A percentile compares a stretch with the other conserved stretches of the same genome.
phyloP scores from a whole-genome alignment of 2,329 filamentous ascomycete genomes.

The Claviceps digitariae region DNA sequence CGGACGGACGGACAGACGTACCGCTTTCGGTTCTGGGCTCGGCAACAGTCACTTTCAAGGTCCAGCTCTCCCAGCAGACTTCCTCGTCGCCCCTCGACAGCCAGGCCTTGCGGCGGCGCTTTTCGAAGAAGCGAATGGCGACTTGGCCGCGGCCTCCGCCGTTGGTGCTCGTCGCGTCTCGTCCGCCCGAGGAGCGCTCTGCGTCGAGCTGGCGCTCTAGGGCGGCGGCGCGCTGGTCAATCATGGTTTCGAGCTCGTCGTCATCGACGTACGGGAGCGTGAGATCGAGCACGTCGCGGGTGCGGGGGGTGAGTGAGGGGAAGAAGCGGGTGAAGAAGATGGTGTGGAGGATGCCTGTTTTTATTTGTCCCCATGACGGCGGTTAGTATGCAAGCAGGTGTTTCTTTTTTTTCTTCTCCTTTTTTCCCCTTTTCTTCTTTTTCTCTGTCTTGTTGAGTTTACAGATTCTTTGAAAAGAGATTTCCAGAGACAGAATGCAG shows the following conservation, averaged over 20 bases:
- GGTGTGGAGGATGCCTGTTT: slow-evolving; percentile 77
- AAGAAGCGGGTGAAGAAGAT: slow-evolving; percentile 99
- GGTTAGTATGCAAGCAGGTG: neutral
- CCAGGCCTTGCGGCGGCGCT: slow-evolving; percentile 69
- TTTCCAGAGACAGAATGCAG: neutral
- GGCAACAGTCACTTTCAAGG: slow-evolving; percentile 81
- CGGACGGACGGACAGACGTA: slow-evolving; percentile 32
- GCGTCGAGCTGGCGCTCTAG: slow-evolving; percentile 66
- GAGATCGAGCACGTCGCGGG: slow-evolving; percentile 80
- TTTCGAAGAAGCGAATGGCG: slow-evolving; percentile 88
- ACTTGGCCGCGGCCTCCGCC: slow-evolving; percentile 45
- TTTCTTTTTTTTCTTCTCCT: neutral
- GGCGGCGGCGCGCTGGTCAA: slow-evolving; percentile 71
- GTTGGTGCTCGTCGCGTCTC: slow-evolving; percentile 6
- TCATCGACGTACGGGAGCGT: slow-evolving; percentile 83
- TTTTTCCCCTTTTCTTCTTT: neutral
- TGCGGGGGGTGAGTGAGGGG: slow-evolving; percentile 67
- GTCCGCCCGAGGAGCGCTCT: slow-evolving; percentile 28
- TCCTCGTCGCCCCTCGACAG: slow-evolving; percentile 77
- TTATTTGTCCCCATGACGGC: neutral
- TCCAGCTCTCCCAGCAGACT: slow-evolving; percentile 95
- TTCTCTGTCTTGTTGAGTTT: neutral
- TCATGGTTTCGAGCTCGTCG: slow-evolving; percentile 81
- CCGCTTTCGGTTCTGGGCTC: slow-evolving; percentile 80
- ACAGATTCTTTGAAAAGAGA: neutral